These are phyloP conservation scores for Tetrapisispora nanseiensis DNA, from an alignment of 805 yeast species.

Conservation along the genomic window DNA sequence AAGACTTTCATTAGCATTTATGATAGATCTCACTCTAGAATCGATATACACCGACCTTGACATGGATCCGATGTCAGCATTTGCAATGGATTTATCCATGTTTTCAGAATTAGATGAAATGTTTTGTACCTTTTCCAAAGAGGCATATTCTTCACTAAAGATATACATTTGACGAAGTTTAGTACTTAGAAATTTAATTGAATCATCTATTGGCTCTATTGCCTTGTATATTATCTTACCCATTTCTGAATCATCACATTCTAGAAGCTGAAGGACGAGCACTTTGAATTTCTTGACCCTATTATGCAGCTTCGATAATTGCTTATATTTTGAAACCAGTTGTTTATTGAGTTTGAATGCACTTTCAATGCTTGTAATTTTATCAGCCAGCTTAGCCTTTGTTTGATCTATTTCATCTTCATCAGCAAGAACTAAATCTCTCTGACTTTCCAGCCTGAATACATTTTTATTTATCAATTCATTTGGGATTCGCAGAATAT, in stretches of 20 bases:
- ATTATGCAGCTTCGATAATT: conserved; percentile 12
- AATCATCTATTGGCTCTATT: conserved; percentile 23
- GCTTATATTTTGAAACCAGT: conserved; percentile 12
- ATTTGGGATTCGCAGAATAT: conserved; percentile 60
- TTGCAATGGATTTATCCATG: background rate
- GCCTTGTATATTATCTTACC: conserved; percentile 12
- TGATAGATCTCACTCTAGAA: background rate
- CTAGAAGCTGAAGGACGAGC: conserved; percentile 7
- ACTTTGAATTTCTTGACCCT: conserved; percentile 18
- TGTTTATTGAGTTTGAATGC: conserved; percentile 12
- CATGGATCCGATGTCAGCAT: too few relatives aligned
- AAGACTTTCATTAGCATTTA: background rate
- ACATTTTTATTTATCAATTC: conserved; percentile 57
- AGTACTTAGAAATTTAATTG: conserved; percentile 17
- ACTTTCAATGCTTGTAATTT: conserved; percentile 15
- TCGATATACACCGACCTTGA: conserved; percentile 8
- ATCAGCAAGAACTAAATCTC: conserved; percentile 32
- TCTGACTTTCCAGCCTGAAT: conserved; percentile 60
- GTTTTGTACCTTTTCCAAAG: conserved; percentile 15
- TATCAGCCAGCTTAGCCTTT: conserved; percentile 11
- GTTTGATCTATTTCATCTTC: conserved; percentile 6
- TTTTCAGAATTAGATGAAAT: background rate
- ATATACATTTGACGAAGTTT: conserved; percentile 20
- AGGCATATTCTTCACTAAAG: conserved; percentile 19
- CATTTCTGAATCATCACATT: conserved; percentile 5